phyloP scores from a whole-genome alignment of 352 stramenopile species.

The Phytophthora cajani region DNA sequence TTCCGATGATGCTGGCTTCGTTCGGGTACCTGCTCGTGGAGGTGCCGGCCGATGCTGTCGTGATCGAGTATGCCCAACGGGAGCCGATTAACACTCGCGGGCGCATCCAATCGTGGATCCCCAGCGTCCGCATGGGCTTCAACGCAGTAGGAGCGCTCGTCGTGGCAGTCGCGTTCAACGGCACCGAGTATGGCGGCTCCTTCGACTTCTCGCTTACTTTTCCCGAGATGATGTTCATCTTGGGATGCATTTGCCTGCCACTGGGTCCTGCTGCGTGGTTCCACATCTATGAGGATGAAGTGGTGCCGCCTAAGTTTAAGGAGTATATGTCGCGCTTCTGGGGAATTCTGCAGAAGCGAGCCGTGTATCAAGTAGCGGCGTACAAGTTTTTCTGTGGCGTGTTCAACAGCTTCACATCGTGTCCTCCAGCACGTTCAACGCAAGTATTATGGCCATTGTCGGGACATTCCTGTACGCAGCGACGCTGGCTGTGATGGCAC shows the following conservation, averaged over 20 bases:
- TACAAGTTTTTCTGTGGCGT: constrained; percentile 56
- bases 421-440: constrained; percentile 42
- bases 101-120: constrained; percentile 57
- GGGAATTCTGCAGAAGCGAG: constrained; percentile 60
- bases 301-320: constrained; percentile 36
- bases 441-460: constrained; percentile 61
- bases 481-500: constrained; percentile 51
- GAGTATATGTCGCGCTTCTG: constrained; percentile 57
- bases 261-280: constrained; percentile 36
- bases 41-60: constrained; percentile 58
- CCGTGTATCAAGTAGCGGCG: constrained; percentile 61
- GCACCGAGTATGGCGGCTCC: constrained; percentile 53
- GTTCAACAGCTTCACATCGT: no score
- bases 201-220: constrained; percentile 64
- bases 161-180: constrained; percentile 57
- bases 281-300: constrained; percentile 33
- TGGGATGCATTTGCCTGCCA: constrained; percentile 41
- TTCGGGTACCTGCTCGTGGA: constrained; percentile 66
- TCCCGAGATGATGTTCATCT: constrained; percentile 54
- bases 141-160: constrained; percentile 45
- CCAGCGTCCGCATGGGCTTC: constrained; percentile 52
- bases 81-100: constrained; percentile 56
- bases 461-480: constrained; percentile 54
- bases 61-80: constrained; percentile 63
- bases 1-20: constrained; percentile 69